These are phyloP conservation scores for Wallemia ichthyophaga DNA, from an alignment of 1,284 basidiomycete species.

Conservation along the genomic window DNA sequence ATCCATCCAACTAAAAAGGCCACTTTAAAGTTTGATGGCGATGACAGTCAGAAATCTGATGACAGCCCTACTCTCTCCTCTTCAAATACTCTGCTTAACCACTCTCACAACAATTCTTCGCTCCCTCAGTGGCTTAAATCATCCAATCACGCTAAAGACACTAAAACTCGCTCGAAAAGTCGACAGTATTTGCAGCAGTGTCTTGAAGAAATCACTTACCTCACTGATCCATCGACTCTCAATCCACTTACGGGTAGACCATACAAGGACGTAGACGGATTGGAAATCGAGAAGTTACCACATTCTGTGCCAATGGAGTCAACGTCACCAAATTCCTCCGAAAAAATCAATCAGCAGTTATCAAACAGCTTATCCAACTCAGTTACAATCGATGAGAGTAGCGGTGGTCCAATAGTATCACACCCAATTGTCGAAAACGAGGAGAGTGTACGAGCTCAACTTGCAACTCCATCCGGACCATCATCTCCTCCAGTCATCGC, in stretches of 20 bases:
- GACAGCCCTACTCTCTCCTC: constrained; percentile 4
- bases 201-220: constrained; percentile 27
- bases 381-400: background rate
- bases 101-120: background rate
- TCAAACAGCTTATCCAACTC: background rate
- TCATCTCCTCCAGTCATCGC: background rate
- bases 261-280: constrained; percentile 3
- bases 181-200: constrained; percentile 92
- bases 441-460: background rate
- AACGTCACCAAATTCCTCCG: background rate
- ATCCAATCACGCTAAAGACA: constrained; percentile 47
- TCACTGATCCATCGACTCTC: constrained; percentile 84
- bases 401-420: constrained; percentile 1
- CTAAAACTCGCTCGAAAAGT: constrained; percentile 73
- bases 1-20: constrained; percentile 14
- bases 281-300: constrained; percentile 1
- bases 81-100: constrained; percentile 2
- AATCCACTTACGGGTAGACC: constrained; percentile 45
- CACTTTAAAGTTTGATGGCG: constrained; percentile 15
- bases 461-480: background rate
- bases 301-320: constrained; percentile 8
- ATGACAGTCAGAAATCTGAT: constrained; percentile 3
- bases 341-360: background rate
- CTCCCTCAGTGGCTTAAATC: constrained; percentile 23
- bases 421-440: background rate